Percentiles rank a stretch among this genome's conserved stretches.
Conservation (phyloP, 805 yeast species). For the Candida vartiovaarae region DNA sequence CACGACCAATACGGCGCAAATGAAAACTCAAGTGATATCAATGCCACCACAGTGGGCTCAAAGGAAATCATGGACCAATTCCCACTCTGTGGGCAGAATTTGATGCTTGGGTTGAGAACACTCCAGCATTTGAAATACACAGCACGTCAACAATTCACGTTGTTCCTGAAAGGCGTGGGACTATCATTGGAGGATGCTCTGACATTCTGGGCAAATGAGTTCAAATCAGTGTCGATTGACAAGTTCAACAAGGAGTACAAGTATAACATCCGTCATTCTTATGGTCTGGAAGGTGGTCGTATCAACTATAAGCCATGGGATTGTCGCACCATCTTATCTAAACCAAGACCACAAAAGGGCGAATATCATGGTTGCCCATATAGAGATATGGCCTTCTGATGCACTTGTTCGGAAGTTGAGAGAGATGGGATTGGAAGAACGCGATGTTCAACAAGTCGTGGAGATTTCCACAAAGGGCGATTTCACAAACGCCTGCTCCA, state of each 20-base stretch:
- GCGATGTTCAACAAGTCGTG: conserved; percentile 49
- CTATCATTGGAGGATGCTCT: conserved; percentile 81
- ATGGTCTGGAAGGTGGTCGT: conserved; percentile 88
- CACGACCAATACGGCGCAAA: conserved; percentile 12
- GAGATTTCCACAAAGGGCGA: conserved; percentile 65
- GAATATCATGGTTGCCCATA: conserved; percentile 95
- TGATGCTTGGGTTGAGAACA: conserved; percentile 53
- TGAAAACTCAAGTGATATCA: conserved; percentile 39
- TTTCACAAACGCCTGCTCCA: conserved; percentile 82
- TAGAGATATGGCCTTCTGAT: conserved; percentile 62
- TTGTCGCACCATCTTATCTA: conserved; percentile 68
- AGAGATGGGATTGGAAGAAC: conserved; percentile 60
- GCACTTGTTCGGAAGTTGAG: conserved; percentile 48
- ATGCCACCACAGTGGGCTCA: conserved; percentile 51
- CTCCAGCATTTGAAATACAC: conserved; percentile 72
- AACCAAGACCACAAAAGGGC: conserved; percentile 58
- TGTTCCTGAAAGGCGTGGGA: conserved; percentile 88
- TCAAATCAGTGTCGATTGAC: conserved; percentile 57
- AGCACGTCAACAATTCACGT: conserved; percentile 80
- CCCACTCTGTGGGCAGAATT: conserved; percentile 74
- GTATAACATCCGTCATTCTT: conserved; percentile 81
- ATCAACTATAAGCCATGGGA: conserved; percentile 82
- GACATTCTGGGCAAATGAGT: conserved; percentile 74
- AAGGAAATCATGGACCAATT: conserved; percentile 52
- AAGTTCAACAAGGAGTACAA: conserved; percentile 82